Base-by-base conservation (phyloP, 768 basidiomycete species). In the Suillus bovinus region DNA sequence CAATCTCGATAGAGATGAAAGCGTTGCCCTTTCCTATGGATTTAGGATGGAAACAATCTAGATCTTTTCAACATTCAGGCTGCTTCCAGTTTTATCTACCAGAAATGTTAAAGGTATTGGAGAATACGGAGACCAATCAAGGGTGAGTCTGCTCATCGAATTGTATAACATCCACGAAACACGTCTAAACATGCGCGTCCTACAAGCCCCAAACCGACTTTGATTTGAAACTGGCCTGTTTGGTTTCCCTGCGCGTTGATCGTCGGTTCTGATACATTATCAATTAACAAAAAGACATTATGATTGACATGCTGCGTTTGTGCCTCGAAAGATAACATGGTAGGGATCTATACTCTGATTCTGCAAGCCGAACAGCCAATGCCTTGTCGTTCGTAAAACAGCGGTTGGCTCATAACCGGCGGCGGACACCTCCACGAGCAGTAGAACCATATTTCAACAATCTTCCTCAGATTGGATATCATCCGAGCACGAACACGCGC, bases 141-240 rank as follows among this genome's bases (percentile, higher is more conserved):
- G 61, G 73, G 70, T 73, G 5, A 42, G 64, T 46, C 3, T 41
- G 36, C 10, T 41, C 3, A 6, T 63, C 16, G 16, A 44, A 55
- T 17, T 31, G 34, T 20, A 76, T 75, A 62, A 63, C 17, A 67
- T 80, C 9, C 47, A 78, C 8, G 73, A 77, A 62, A 80, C 81
- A 8, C 72, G 80, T 0, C 81, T 80, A 8, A 81, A 82, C 64
- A 81, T 82, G 78, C 78, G 80, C 10, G 71, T 81, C 9, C 68
- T 81, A 9, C 75, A 77, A 59, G 76, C 77, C 1, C 70, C 77
- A 10, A 77, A 78, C 0, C 70, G 76, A 0, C 34, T 77, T 4
- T 74, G 76, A 47, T 73, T 77, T 60, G 76, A 78, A 52, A 69
- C 67, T 14, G 64, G 69, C 41, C 65, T 72, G 17, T 80, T 74